Evolutionary conservation across 108 stramenopile species (phyloP).

Genomic region (Pinguiococcus pyrenoidosus): DNA sequence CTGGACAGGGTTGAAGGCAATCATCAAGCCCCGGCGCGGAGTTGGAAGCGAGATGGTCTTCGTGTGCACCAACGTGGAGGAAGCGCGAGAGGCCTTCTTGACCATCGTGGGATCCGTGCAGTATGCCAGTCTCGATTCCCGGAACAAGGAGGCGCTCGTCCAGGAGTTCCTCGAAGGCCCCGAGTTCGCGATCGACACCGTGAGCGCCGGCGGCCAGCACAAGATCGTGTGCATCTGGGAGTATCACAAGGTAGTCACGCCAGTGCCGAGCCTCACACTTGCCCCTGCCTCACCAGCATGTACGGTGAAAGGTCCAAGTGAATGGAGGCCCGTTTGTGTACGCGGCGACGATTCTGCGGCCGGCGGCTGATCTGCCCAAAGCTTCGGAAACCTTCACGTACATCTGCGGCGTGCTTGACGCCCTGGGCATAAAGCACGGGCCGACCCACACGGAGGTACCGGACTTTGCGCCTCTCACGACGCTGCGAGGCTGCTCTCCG

Average conservation of each 20-base stretch:
- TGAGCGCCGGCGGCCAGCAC: slow-evolving; percentile 63
- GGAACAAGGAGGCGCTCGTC: slow-evolving; percentile 52
- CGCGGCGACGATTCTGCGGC: slow-evolving; percentile 32
- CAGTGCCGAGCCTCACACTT: too few species aligned
- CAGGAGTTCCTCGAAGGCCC: slow-evolving; percentile 70
- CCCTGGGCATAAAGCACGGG: slow-evolving; percentile 43
- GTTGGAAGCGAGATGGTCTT: slow-evolving; percentile 38
- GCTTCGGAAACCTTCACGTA: slow-evolving; percentile 11
- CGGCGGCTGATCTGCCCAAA: slow-evolving; percentile 1
- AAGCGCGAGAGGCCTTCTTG: slow-evolving; percentile 25
- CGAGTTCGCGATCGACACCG: slow-evolving; percentile 83
- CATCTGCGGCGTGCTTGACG: slow-evolving; percentile 9
- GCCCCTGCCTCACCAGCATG: too few species aligned
- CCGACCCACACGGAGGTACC: slow-evolving; percentile 44
- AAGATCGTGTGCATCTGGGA: slow-evolving; percentile 86
- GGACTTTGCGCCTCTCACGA: too few species aligned
- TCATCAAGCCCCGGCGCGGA: slow-evolving; percentile 33
- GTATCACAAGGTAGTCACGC: slow-evolving; percentile 66
- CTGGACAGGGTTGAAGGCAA: slow-evolving; percentile 3
- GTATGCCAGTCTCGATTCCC: slow-evolving; percentile 60
- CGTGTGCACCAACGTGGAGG: slow-evolving; percentile 9
- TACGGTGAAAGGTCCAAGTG: slow-evolving; percentile 58
- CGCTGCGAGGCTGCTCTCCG: too few species aligned
- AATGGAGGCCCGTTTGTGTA: slow-evolving; percentile 67
- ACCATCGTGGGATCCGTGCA: slow-evolving; percentile 61